These are phyloP conservation scores for Scheffersomyces spartinae DNA, from an alignment of 805 yeast species.

Conservation along the genomic window DNA sequence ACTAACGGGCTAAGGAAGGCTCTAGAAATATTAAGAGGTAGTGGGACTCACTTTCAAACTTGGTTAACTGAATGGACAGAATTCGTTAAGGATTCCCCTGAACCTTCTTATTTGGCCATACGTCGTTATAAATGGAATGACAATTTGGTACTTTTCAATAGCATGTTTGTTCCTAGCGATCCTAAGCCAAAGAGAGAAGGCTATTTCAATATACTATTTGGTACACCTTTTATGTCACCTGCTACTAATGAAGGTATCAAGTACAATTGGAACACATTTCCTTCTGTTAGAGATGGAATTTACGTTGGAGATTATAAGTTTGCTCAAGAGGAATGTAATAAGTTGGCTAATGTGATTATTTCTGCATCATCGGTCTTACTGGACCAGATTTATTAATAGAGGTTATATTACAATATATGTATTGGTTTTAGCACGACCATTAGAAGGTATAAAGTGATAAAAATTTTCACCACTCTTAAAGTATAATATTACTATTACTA, in stretches of 20 bases:
- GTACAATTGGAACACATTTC: constrained; percentile 53
- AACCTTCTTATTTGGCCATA: constrained; percentile 61
- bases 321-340: constrained; percentile 44
- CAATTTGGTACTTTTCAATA: constrained; percentile 45
- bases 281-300: constrained; percentile 62
- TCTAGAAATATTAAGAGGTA: constrained; percentile 15
- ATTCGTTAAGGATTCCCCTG: constrained; percentile 27
- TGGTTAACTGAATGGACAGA: constrained; percentile 60
- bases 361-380: too few species aligned
- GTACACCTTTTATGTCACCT: constrained; percentile 55
- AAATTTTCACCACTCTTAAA: too few species aligned
- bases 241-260: constrained; percentile 12
- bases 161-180: constrained; percentile 33
- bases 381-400: too few species aligned
- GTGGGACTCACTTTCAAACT: constrained; percentile 33
- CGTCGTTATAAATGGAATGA: constrained; percentile 76
- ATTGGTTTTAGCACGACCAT: too few species aligned
- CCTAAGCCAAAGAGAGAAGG: constrained; percentile 46
- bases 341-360: constrained; percentile 20
- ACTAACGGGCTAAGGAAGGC: constrained; percentile 13
- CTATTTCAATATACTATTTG: constrained; percentile 56
- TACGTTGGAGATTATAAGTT: constrained; percentile 33
- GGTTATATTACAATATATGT: too few species aligned
- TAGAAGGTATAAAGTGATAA: too few species aligned
- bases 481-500: too few species aligned